phyloP scores from a whole-genome alignment of 2,329 filamentous ascomycete species.

The Sporothrix dimorphospora region DNA sequence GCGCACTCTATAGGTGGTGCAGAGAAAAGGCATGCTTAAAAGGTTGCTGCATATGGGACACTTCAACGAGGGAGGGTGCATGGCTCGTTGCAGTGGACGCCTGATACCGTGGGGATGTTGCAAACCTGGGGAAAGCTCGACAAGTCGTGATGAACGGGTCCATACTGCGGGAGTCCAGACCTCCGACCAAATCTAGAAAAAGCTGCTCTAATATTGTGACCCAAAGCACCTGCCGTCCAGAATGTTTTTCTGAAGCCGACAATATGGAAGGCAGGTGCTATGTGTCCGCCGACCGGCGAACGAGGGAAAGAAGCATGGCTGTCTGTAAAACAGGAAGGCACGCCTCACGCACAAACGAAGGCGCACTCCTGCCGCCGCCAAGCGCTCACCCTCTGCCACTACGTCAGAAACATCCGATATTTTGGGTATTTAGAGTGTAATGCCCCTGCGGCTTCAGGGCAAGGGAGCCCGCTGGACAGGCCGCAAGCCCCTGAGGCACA shows the following conservation, averaged over 20 bases:
- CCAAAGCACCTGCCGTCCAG: background rate
- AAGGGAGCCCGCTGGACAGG: background rate
- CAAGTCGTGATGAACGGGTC: background rate
- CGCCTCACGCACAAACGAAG: slow-evolving; percentile 1
- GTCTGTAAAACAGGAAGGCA: background rate
- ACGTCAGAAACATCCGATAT: slow-evolving; percentile 28
- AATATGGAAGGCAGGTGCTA: background rate
- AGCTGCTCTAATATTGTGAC: background rate
- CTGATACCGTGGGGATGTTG: background rate
- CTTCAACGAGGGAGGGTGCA: background rate
- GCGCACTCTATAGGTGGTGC: too few species aligned
- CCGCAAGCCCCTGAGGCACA: slow-evolving; percentile 9
- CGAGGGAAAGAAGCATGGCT: background rate
- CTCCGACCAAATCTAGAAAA: background rate
- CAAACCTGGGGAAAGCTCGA: slow-evolving; percentile 3
- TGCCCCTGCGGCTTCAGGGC: background rate
- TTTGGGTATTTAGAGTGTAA: slow-evolving; percentile 13
- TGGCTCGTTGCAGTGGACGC: background rate
- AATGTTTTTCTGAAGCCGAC: background rate
- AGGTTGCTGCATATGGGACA: background rate
- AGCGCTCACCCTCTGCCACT: background rate
- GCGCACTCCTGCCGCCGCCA: background rate
- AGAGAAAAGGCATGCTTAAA: background rate
- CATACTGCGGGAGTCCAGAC: slow-evolving; percentile 11
- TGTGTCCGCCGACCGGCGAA: slow-evolving; percentile 1